Evolutionary conservation across 2,329 filamentous ascomycete species (phyloP), one percentile per base, ranked within the genome.

Genomic region (Ceratocystis diversiconidia): DNA sequence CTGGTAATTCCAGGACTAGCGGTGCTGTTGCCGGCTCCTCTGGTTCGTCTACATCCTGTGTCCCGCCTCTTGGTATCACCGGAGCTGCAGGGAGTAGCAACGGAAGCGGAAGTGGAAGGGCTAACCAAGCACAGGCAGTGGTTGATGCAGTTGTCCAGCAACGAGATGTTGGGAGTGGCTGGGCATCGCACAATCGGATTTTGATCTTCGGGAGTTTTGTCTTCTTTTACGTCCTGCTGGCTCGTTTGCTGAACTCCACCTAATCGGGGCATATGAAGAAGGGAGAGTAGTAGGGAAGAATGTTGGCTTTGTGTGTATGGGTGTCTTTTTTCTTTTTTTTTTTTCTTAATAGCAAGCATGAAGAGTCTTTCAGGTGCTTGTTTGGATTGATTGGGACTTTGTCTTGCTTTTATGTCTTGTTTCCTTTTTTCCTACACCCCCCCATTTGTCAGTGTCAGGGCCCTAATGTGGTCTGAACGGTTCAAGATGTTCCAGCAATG

Each of bases 181-280:
- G 90, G 90, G 74, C 95, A 69, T 81, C 85, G 70, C 82, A 85
- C 68, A 89, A 96, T 76, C 94, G 90, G 76, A 79, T 92, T 69
- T 80, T 88, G 71, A 78, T 96, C 60, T 81, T 85, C 0, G 83
- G 89, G 7, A 85, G 80, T 0, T 75, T 85, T 19, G 79, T 96
- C 32, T 88, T 97, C 72, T 76, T 87, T 17, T 97, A 96, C 75
- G 91, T 95, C 10, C 76, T 96, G 62, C 79, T 95, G 66, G 88
- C 90, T 41, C 81, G 92, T 70, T 74, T 95, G 15, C 75, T 96
- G 22, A 67, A 67, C 43, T 64, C 66, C 7, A 36, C 63, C 44
- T 67, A 46, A 67, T 12, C n/a, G n/a, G 28, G 5, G 25, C 6
- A 59, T 22, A n/a, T 41, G 10, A 5, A 41, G 36, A 41, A 41